phyloP scores from a whole-genome alignment of 106 monocot genomes.

The Apostasia ramifera region DNA sequence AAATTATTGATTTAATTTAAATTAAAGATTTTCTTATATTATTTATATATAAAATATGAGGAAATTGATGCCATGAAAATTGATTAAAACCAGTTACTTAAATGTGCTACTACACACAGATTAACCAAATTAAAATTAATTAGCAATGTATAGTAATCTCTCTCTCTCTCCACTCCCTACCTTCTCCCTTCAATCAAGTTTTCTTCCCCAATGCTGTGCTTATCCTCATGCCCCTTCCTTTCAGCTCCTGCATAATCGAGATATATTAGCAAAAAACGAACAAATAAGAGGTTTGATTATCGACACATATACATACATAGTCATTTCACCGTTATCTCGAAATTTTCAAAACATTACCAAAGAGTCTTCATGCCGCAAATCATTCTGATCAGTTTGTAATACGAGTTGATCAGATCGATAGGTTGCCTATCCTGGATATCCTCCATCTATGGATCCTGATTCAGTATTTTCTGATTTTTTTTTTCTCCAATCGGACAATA shows the following conservation, averaged over 20 bases:
- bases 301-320: too few relatives aligned
- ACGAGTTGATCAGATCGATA: background rate
- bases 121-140: too few relatives aligned
- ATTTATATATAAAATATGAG: too few relatives aligned
- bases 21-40: too few relatives aligned
- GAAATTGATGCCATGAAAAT: too few relatives aligned
- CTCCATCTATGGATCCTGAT: background rate
- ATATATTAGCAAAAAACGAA: background rate
- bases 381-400: too few relatives aligned
- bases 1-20: too few relatives aligned
- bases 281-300: too few relatives aligned
- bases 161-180: background rate
- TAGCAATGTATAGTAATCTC: too few relatives aligned
- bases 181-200: conserved; percentile 2
- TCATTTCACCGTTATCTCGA: background rate
- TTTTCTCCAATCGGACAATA: background rate
- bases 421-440: background rate
- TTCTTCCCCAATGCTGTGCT: conserved; percentile 76
- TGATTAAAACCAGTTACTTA: too few relatives aligned
- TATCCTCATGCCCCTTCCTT: conserved; percentile 71
- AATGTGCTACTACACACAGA: too few relatives aligned
- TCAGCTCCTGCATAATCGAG: conserved; percentile 51
- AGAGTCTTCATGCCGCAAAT: too few relatives aligned
- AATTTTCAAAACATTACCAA: background rate
- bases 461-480: background rate